These are phyloP conservation scores for Pseudozyma sp. DNA, from an alignment of 1,284 basidiomycete species.

Conservation along the genomic window DNA sequence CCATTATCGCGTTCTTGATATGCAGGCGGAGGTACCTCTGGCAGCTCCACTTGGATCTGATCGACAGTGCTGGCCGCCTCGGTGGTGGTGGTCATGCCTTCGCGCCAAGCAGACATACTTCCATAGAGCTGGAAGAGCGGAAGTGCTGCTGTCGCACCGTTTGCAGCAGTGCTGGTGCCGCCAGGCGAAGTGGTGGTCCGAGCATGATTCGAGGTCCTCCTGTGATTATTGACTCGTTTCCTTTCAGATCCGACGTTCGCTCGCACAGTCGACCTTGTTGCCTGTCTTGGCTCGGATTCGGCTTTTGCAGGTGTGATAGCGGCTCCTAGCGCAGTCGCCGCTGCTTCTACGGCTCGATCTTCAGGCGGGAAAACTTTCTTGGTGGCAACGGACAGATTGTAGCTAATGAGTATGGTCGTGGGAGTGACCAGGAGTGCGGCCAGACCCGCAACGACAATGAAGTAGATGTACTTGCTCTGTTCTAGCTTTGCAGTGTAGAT, in stretches of 20 bases:
- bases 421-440: conserved; percentile 1
- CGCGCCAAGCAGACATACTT: neutral
- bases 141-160: too few species aligned
- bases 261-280: too few species aligned
- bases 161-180: too few species aligned
- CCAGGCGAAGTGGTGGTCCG: too few species aligned
- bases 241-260: too few species aligned
- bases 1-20: neutral
- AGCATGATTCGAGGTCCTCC: too few species aligned
- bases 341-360: neutral
- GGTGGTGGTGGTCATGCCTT: neutral
- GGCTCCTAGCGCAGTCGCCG: neutral
- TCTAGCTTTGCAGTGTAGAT: conserved; percentile 7
- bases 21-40: neutral
- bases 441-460: conserved; percentile 2
- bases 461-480: neutral
- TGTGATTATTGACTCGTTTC: too few species aligned
- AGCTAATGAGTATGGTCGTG: neutral
- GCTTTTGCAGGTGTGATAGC: neutral
- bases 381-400: conserved; percentile 5
- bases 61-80: neutral
- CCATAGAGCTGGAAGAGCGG: neutral
- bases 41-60: neutral
- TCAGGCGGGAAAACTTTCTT: conserved; percentile 1
- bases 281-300: neutral